These are phyloP conservation scores for Salix koriyanagi DNA, from an alignment of 345 rosid genomes.

Conservation along the genomic window DNA sequence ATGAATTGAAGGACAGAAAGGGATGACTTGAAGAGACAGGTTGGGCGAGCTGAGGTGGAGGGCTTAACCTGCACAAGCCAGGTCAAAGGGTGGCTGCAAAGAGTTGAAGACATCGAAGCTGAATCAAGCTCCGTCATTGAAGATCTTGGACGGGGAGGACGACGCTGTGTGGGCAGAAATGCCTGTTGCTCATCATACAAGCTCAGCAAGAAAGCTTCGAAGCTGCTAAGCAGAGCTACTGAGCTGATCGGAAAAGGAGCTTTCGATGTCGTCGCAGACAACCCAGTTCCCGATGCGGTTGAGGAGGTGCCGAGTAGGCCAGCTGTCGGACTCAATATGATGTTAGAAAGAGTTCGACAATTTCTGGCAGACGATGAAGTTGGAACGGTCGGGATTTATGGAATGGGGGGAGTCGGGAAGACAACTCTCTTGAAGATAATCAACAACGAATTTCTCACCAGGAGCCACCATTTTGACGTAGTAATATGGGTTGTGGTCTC, in stretches of 20 bases:
- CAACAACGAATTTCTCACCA: constrained; percentile 20
- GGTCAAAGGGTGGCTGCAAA: constrained; percentile 19
- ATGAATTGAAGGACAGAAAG: constrained; percentile 18
- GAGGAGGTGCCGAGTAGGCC: constrained; percentile 18
- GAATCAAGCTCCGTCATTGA: constrained; percentile 9
- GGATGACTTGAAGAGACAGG: constrained; percentile 15
- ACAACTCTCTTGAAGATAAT: constrained; percentile 19
- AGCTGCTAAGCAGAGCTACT: neutral
- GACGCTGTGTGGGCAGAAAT: neutral
- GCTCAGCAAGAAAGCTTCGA: constrained; percentile 16
- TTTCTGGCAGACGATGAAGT: constrained; percentile 14
- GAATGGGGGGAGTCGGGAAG: constrained; percentile 28
- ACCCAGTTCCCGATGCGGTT: neutral
- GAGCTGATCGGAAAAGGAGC: constrained; percentile 6
- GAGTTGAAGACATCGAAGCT: constrained; percentile 12
- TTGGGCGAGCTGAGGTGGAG: constrained; percentile 5
- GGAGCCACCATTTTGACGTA: constrained; percentile 21
- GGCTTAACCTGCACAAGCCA: constrained; percentile 13
- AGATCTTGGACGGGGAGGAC: neutral
- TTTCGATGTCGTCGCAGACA: neutral
- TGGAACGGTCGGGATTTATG: constrained; percentile 19
- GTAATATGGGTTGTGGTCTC: constrained; percentile 43
- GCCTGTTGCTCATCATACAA: neutral
- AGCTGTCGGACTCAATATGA: constrained; percentile 16
- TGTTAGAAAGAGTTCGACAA: constrained; percentile 4